Conservation (phyloP, 306 rosid species). For the Purshia tridentata region DNA sequence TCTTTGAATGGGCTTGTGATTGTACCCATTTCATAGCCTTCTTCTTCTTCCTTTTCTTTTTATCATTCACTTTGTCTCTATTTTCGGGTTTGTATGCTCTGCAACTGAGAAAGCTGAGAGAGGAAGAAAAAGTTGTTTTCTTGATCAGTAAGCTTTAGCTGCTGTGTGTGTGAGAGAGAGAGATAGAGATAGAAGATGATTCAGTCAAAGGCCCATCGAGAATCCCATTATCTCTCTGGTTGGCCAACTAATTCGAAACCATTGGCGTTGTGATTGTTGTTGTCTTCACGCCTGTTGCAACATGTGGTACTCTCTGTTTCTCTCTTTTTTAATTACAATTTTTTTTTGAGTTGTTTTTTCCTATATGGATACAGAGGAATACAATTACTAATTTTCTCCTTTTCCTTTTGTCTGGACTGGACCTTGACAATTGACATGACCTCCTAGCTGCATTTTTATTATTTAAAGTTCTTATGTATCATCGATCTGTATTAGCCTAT, state of each 20-base stretch:
- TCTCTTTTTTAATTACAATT: not conserved
- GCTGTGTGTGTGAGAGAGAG: not conserved
- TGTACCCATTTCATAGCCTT: constrained; percentile 37
- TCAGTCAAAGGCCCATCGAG: constrained; percentile 15
- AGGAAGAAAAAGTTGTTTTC: not conserved
- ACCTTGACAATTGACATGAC: not conserved
- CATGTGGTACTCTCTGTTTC: constrained; percentile 13
- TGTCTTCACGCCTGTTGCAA: constrained; percentile 18
- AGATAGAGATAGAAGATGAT: constrained; percentile 1
- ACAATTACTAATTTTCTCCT: not conserved
- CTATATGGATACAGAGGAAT: not conserved
- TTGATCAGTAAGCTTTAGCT: not conserved
- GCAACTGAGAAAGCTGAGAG: constrained; percentile 14
- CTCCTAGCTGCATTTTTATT: not conserved
- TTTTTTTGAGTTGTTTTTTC: not conserved
- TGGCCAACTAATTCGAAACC: constrained; percentile 19
- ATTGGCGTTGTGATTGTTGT: constrained; percentile 17
- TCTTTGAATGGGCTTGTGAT: constrained; percentile 48
- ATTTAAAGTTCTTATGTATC: too few relatives aligned
- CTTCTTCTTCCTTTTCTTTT: constrained; percentile 11
- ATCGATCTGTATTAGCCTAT: too few relatives aligned
- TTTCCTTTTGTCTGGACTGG: not conserved
- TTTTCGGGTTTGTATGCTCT: not conserved
- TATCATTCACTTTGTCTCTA: not conserved
- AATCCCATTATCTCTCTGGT: constrained; percentile 23